A percentile compares a stretch with the other conserved stretches of the same genome.
phyloP scores from a whole-genome alignment of 1,284 basidiomycete genomes.

The Tylopilus orsonianus region DNA sequence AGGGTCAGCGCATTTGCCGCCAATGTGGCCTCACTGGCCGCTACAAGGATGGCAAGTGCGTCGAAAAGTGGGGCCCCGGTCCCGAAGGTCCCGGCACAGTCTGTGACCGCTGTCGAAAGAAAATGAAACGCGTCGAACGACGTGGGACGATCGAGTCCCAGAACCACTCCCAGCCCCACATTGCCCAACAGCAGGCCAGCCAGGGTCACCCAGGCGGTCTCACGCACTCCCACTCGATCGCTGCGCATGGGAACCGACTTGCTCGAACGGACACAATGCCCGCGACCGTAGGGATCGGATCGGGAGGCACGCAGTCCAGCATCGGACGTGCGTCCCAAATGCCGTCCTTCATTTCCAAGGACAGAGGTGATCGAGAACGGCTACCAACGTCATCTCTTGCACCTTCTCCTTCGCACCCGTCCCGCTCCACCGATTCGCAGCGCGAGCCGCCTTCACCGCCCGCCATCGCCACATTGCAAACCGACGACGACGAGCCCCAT shows the following conservation, averaged over 20 bases:
- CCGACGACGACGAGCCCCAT: conserved; percentile 29
- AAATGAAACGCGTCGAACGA: conserved; percentile 81
- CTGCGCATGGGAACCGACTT: conserved; percentile 24
- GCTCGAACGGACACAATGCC: conserved; percentile 30
- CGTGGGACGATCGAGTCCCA: conserved; percentile 55
- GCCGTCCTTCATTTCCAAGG: conserved; percentile 29
- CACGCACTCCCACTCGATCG: conserved; percentile 23
- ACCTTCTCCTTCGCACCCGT: conserved; percentile 15
- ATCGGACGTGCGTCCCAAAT: conserved; percentile 23
- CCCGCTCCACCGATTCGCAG: conserved; percentile 19
- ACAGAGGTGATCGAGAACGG: conserved; percentile 30
- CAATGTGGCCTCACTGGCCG: conserved; percentile 67
- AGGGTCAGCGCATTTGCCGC: conserved; percentile 71
- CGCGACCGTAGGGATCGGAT: conserved; percentile 26
- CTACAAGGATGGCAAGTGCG: conserved; percentile 82
- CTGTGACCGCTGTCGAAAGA: conserved; percentile 81
- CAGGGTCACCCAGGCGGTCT: conserved; percentile 10
- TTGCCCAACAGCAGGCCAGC: conserved; percentile 9
- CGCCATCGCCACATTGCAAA: conserved; percentile 31
- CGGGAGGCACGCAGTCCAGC: conserved; percentile 27
- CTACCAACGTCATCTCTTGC: conserved; percentile 28
- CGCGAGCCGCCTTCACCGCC: conserved; percentile 32
- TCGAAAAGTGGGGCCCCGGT: conserved; percentile 85
- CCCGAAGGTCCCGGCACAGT: conserved; percentile 81
- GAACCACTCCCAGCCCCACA: conserved; percentile 23